Evolutionary conservation across 768 basidiomycete species (phyloP).

Genomic region (Boletus tomentosulus): DNA sequence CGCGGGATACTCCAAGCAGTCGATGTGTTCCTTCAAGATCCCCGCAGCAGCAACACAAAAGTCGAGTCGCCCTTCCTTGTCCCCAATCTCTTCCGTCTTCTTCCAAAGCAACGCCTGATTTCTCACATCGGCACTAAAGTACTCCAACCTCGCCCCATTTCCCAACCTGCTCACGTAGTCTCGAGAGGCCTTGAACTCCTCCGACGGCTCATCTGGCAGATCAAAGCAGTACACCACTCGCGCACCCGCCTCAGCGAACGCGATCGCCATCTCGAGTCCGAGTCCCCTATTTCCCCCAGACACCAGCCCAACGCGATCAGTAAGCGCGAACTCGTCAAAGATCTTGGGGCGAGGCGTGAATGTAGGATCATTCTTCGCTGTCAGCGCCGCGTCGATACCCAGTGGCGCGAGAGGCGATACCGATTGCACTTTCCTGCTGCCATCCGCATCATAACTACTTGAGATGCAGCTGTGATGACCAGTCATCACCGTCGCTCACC

Average conservation of each 20-base stretch:
- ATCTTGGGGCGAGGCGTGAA: slow-evolving; percentile 44
- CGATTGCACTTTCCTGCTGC: slow-evolving; percentile 32
- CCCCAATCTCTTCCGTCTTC: slow-evolving; percentile 54
- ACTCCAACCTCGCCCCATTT: slow-evolving; percentile 48
- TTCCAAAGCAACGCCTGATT: slow-evolving; percentile 60
- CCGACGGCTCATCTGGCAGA: slow-evolving; percentile 50
- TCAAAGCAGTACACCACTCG: slow-evolving; percentile 68
- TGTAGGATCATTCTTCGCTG: slow-evolving; percentile 35
- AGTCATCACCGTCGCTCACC: not conserved
- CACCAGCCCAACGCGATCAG: slow-evolving; percentile 55
- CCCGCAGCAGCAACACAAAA: slow-evolving; percentile 78
- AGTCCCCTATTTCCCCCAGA: slow-evolving; percentile 66
- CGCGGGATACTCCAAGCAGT: slow-evolving; percentile 64
- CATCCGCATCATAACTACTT: not conserved
- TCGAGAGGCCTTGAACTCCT: slow-evolving; percentile 51
- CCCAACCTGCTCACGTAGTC: slow-evolving; percentile 49
- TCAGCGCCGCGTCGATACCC: slow-evolving; percentile 57
- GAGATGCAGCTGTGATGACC: not conserved
- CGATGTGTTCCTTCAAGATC: slow-evolving; percentile 53
- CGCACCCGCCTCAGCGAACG: slow-evolving; percentile 69
- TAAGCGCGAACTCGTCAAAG: slow-evolving; percentile 55
- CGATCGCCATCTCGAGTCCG: slow-evolving; percentile 81
- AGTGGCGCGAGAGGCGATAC: slow-evolving; percentile 56
- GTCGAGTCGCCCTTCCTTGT: slow-evolving; percentile 68
- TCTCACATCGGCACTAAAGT: slow-evolving; percentile 60